phyloP scores from a whole-genome alignment of 495 filamentous ascomycete species.

The Aspergillus bertholletiae region DNA sequence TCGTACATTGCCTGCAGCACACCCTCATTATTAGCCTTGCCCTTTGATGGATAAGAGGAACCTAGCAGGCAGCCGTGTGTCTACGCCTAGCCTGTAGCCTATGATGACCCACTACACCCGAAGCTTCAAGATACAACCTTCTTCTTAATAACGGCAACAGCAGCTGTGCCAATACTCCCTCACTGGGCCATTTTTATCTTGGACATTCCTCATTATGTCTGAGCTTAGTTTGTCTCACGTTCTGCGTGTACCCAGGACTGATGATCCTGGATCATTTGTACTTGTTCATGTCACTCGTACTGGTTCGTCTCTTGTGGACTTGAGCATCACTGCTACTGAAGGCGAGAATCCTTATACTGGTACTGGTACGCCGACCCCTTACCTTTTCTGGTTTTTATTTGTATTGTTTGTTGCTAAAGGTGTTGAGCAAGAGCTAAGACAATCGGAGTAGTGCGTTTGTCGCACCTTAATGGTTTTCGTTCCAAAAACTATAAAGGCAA shows the following conservation, averaged over 20 bases:
- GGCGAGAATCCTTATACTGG: constrained; percentile 56
- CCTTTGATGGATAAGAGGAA: no score
- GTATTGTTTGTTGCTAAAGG: neutral
- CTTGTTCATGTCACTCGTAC: constrained; percentile 53
- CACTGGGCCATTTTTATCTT: neutral
- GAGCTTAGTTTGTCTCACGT: constrained; percentile 28
- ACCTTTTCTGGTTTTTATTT: neutral
- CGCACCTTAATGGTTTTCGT: constrained; percentile 39
- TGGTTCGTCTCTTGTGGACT: constrained; percentile 48
- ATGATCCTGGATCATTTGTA: constrained; percentile 49
- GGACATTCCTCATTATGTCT: no score
- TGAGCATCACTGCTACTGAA: constrained; percentile 68
- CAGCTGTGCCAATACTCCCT: no score
- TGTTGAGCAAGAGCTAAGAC: constrained; percentile 19
- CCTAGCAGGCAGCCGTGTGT: no score
- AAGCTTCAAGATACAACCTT: neutral
- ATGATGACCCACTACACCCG: no score
- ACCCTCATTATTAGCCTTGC: no score
- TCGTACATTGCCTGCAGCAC: no score
- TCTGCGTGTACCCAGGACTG: constrained; percentile 52
- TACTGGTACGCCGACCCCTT: constrained; percentile 39
- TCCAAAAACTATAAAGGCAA: constrained; percentile 51
- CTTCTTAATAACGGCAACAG: neutral
- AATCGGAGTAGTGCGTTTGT: constrained; percentile 40
- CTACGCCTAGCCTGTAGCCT: no score